These are phyloP conservation scores for Nitzschia sp. DNA, from an alignment of 108 stramenopile genomes.

Conservation along the genomic window DNA sequence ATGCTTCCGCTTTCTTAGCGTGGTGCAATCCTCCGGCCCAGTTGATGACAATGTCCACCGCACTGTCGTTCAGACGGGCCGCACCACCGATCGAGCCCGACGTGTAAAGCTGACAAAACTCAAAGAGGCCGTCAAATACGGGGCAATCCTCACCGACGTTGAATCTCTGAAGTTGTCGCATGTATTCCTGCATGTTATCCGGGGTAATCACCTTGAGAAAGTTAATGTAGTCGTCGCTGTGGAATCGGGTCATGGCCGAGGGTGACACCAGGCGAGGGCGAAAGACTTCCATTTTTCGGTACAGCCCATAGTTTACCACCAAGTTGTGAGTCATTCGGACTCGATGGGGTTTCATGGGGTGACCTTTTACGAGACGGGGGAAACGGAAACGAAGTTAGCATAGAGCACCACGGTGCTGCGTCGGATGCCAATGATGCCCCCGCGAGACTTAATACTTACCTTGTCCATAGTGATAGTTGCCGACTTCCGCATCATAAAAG, in stretches of 20 bases:
- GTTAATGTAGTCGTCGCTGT: slow-evolving; percentile 99
- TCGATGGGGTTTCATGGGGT: slow-evolving; percentile 99
- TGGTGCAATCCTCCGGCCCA: slow-evolving; percentile 99
- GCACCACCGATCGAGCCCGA: slow-evolving; percentile 97
- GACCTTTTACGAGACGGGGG: slow-evolving; percentile 54
- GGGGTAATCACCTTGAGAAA: slow-evolving; percentile 97
- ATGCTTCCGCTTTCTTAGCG: slow-evolving; percentile 98
- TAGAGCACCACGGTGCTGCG: background rate
- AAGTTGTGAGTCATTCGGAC: slow-evolving; percentile 99
- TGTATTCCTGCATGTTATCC: slow-evolving; percentile 96
- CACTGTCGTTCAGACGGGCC: slow-evolving; percentile 90
- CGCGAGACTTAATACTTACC: slow-evolving; percentile 28
- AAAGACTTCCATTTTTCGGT: slow-evolving; percentile 97
- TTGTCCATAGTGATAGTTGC: slow-evolving; percentile 97
- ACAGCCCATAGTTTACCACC: slow-evolving; percentile 97
- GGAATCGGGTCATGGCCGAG: slow-evolving; percentile 97
- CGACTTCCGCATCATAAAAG: slow-evolving; percentile 97
- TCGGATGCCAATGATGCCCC: background rate
- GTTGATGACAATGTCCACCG: slow-evolving; percentile 96
- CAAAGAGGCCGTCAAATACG: slow-evolving; percentile 98
- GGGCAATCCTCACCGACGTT: slow-evolving; percentile 99
- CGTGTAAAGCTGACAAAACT: slow-evolving; percentile 98
- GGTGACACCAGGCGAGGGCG: slow-evolving; percentile 94
- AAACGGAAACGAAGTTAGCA: slow-evolving; percentile 41
- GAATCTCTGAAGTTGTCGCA: slow-evolving; percentile 92